Conservation (phyloP, 2,329 filamentous ascomycete genomes). For the Ascochyta rabiei region DNA sequence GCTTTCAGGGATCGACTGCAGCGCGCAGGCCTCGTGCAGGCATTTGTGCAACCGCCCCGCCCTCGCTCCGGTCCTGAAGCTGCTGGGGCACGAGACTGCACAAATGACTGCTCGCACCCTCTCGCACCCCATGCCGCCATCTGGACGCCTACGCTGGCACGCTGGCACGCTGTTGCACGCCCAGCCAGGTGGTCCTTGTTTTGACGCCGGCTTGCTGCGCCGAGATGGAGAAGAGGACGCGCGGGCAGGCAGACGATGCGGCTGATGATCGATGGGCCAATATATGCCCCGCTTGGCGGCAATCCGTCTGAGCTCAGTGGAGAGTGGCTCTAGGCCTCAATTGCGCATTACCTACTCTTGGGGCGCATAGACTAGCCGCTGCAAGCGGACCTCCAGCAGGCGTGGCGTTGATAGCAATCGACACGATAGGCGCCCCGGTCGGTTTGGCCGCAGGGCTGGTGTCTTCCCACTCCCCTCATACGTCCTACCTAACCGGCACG, state of each 20-base stretch:
- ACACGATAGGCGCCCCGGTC: slow-evolving; percentile 37
- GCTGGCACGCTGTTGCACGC: slow-evolving; percentile 2
- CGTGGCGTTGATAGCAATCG: slow-evolving; percentile 38
- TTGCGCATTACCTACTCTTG: slow-evolving; percentile 37
- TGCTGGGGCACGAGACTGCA: slow-evolving; percentile 35
- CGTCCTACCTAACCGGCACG: slow-evolving; percentile 34
- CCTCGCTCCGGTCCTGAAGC: slow-evolving; percentile 26
- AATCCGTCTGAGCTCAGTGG: slow-evolving; percentile 47
- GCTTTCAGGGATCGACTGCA: slow-evolving; percentile 47
- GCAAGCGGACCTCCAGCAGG: slow-evolving; percentile 41
- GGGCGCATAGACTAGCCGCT: slow-evolving; percentile 45
- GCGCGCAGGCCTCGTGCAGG: slow-evolving; percentile 19
- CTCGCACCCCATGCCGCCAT: slow-evolving; percentile 32
- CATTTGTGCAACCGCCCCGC: slow-evolving; percentile 37
- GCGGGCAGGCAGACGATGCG: slow-evolving; percentile 39
- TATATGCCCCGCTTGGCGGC: slow-evolving; percentile 47
- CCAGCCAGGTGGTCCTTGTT: slow-evolving; percentile 13
- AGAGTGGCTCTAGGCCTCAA: slow-evolving; percentile 43
- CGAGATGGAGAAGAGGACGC: slow-evolving; percentile 23
- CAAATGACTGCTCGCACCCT: slow-evolving; percentile 15
- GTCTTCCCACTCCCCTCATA: slow-evolving; percentile 27
- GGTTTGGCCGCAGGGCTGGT: slow-evolving; percentile 41
- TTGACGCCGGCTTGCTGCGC: slow-evolving; percentile 28
- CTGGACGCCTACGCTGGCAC: slow-evolving; percentile 12
- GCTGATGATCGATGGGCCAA: slow-evolving; percentile 49